Conservation (phyloP, 257 asterid genomes). For the Gardenia jasminoides region DNA sequence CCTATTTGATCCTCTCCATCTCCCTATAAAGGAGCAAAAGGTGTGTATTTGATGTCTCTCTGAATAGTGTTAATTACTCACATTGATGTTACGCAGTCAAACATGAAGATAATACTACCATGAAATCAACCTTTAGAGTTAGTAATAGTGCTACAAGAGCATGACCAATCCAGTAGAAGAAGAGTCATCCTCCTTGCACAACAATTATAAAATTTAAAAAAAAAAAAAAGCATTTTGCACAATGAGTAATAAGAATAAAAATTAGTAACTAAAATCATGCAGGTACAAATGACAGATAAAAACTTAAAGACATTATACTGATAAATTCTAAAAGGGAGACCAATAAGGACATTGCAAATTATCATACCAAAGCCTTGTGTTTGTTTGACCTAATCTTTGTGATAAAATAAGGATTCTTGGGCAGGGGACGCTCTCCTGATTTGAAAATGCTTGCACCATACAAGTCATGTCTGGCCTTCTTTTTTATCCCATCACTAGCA, state of each 20-base stretch:
- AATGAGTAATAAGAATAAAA: neutral
- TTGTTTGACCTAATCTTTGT: slow-evolving; percentile 19
- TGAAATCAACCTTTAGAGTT: neutral
- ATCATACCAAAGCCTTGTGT: slow-evolving; percentile 28
- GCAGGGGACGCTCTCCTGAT: slow-evolving; percentile 24
- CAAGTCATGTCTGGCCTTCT: neutral
- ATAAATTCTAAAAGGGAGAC: neutral
- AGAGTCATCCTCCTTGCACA: neutral
- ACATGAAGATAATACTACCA: neutral
- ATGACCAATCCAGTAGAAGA: neutral
- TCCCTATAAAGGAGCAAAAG: neutral
- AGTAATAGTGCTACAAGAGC: neutral
- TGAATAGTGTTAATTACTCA: neutral
- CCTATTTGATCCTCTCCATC: neutral
- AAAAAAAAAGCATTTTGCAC: neutral
- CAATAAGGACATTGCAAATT: neutral
- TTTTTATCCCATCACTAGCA: neutral
- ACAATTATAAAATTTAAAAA: no score
- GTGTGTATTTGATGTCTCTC: neutral
- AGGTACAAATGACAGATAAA: neutral
- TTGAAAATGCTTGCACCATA: slow-evolving; percentile 29
- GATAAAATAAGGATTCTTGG: slow-evolving; percentile 33
- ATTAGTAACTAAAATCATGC: neutral
- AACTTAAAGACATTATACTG: neutral
- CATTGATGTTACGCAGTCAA: neutral